phyloP scores from a whole-genome alignment of 2,329 filamentous ascomycete species.

The Pestalotiopsis sp. region DNA sequence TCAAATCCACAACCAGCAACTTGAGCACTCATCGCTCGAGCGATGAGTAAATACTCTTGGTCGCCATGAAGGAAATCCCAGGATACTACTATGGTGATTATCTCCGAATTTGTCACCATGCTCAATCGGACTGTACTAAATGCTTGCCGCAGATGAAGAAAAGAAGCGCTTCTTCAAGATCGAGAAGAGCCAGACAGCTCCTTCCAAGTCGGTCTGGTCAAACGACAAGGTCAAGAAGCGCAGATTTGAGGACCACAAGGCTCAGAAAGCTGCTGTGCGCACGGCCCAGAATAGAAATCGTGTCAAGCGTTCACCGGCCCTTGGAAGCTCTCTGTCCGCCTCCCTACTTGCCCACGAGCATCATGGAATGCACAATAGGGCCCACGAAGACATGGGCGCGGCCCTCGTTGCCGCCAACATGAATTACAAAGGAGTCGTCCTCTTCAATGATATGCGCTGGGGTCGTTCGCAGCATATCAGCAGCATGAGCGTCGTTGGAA shows the following conservation, averaged over 20 bases:
- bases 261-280: constrained; percentile 27
- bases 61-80: constrained; percentile 40
- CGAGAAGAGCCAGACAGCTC: constrained; percentile 56
- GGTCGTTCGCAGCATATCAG: constrained; percentile 34
- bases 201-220: constrained; percentile 54
- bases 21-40: no score
- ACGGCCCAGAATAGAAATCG: constrained; percentile 35
- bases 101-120: background rate
- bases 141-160: constrained; percentile 42
- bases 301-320: constrained; percentile 36
- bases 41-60: no score
- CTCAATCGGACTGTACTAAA: background rate
- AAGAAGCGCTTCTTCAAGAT: constrained; percentile 72
- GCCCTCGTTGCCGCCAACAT: constrained; percentile 41
- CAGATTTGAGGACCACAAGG: constrained; percentile 44
- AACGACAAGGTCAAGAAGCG: constrained; percentile 60
- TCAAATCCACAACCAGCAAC: no score
- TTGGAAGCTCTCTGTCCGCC: constrained; percentile 31
- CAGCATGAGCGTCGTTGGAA: constrained; percentile 41
- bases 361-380: constrained; percentile 22
- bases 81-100: constrained; percentile 56
- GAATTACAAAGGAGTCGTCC: constrained; percentile 40
- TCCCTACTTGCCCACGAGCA: constrained; percentile 36
- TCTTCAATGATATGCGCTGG: constrained; percentile 28
- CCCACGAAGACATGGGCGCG: constrained; percentile 31